Conservation (phyloP, 345 rosid genomes). For the Boechera divaricarpa region DNA sequence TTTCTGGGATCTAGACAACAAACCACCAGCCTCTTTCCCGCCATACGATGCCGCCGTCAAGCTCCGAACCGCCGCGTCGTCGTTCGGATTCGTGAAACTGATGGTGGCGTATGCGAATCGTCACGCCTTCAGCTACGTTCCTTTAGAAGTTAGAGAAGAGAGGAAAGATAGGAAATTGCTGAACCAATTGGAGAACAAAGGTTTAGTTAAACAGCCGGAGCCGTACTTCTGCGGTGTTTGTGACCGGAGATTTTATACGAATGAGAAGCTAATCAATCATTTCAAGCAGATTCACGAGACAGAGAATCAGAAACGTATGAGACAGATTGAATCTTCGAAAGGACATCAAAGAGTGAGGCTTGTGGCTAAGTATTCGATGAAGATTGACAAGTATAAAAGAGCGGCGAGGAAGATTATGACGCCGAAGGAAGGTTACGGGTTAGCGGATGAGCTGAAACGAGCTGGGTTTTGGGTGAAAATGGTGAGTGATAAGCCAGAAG, state of each 20-base stretch:
- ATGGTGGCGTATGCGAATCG: constrained; percentile 78
- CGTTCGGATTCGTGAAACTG: constrained; percentile 63
- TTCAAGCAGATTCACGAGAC: constrained; percentile 84
- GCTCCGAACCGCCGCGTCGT: constrained; percentile 65
- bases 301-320: constrained; percentile 77
- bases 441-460: constrained; percentile 73
- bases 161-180: constrained; percentile 62
- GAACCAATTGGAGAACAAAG: constrained; percentile 67
- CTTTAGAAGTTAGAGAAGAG: constrained; percentile 58
- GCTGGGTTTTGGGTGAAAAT: constrained; percentile 75
- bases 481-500: constrained; percentile 77
- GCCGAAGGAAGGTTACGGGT: constrained; percentile 72
- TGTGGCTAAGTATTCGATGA: constrained; percentile 73
- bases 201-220: constrained; percentile 60
- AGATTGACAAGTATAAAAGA: constrained; percentile 79
- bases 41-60: constrained; percentile 76
- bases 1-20: constrained; percentile 93
- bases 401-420: constrained; percentile 62
- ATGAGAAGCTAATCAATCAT: constrained; percentile 73
- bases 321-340: constrained; percentile 78
- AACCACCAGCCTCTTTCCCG: constrained; percentile 68
- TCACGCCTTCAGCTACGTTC: constrained; percentile 69
- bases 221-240: constrained; percentile 75
- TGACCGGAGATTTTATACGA: constrained; percentile 72
- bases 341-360: constrained; percentile 78